phyloP scores from a whole-genome alignment of 2,329 filamentous ascomycete species.

The Bipolaris cookei region DNA sequence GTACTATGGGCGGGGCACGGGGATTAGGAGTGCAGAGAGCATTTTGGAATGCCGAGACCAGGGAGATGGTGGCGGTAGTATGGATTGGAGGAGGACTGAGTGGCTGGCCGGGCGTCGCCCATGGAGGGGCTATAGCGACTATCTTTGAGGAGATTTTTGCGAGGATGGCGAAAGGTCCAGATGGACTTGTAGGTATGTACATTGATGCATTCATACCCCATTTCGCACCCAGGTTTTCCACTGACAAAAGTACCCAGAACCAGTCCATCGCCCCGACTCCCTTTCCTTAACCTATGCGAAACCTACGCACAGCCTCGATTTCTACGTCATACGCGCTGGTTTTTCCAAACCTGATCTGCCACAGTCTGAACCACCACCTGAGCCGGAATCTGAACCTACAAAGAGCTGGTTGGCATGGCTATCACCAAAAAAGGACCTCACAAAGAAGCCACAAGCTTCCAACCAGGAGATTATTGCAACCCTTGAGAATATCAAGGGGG shows the following conservation, averaged over 20 bases:
- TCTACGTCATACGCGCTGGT: constrained; percentile 66
- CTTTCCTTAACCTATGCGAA: constrained; percentile 65
- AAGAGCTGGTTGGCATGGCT: constrained; percentile 43
- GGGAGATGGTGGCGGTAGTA: constrained; percentile 67
- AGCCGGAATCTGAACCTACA: constrained; percentile 32
- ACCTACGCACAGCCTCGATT: constrained; percentile 64
- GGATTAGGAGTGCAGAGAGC: constrained; percentile 62
- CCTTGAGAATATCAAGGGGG: constrained; percentile 63
- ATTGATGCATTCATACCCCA: not conserved
- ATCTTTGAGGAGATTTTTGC: constrained; percentile 72
- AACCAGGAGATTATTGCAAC: constrained; percentile 58
- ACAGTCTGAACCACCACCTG: constrained; percentile 32
- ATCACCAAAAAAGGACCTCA: constrained; percentile 45
- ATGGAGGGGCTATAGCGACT: constrained; percentile 73
- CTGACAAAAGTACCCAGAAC: constrained; percentile 23
- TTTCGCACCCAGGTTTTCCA: not conserved
- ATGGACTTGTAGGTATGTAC: constrained; percentile 36
- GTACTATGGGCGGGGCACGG: constrained; percentile 45
- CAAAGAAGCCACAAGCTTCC: constrained; percentile 51
- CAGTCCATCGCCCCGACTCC: constrained; percentile 42
- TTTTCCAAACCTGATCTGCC: constrained; percentile 43
- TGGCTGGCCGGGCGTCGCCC: constrained; percentile 74
- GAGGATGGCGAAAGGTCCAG: constrained; percentile 65
- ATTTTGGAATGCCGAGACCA: constrained; percentile 66
- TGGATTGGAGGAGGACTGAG: constrained; percentile 69